phyloP scores from a whole-genome alignment of 2,329 filamentous ascomycete genomes.

The Aspergillus neotritici region DNA sequence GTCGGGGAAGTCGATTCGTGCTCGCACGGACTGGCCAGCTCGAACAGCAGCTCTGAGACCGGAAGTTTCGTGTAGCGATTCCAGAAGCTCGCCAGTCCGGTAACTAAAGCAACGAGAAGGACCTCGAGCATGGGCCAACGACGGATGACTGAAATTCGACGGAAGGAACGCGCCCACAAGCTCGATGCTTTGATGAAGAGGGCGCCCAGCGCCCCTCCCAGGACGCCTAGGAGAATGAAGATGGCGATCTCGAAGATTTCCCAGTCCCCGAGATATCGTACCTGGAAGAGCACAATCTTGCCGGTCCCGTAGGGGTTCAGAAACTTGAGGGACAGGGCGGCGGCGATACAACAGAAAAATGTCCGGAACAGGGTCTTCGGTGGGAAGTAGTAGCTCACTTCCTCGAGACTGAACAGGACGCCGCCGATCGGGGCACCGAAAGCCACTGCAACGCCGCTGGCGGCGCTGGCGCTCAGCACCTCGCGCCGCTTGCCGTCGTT shows the following conservation, averaged over 20 bases:
- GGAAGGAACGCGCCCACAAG: constrained; percentile 83
- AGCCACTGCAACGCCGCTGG: constrained; percentile 86
- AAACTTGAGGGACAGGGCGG: constrained; percentile 86
- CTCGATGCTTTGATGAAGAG: constrained; percentile 95
- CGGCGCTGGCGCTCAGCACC: constrained; percentile 85
- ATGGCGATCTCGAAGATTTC: constrained; percentile 81
- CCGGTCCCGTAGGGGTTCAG: constrained; percentile 92
- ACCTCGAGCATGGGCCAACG: constrained; percentile 80
- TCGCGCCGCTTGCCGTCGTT: constrained; percentile 95
- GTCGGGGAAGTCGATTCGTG: constrained; percentile 57
- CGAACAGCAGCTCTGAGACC: constrained; percentile 84
- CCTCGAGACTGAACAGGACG: constrained; percentile 87
- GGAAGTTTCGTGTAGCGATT: constrained; percentile 83
- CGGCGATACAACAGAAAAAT: constrained; percentile 94
- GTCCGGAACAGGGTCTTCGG: constrained; percentile 95
- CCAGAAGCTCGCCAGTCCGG: constrained; percentile 86
- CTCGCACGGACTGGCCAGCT: constrained; percentile 83
- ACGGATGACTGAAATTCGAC: constrained; percentile 75
- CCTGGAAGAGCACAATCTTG: constrained; percentile 95
- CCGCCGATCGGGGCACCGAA: constrained; percentile 89
- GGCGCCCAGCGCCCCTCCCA: constrained; percentile 80
- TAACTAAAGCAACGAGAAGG: constrained; percentile 75
- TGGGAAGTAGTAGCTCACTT: constrained; percentile 94
- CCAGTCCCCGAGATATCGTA: constrained; percentile 87
- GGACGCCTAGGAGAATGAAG: constrained; percentile 78